Conservation (phyloP, 345 rosid species). For the Eucalyptus pauciflora region DNA sequence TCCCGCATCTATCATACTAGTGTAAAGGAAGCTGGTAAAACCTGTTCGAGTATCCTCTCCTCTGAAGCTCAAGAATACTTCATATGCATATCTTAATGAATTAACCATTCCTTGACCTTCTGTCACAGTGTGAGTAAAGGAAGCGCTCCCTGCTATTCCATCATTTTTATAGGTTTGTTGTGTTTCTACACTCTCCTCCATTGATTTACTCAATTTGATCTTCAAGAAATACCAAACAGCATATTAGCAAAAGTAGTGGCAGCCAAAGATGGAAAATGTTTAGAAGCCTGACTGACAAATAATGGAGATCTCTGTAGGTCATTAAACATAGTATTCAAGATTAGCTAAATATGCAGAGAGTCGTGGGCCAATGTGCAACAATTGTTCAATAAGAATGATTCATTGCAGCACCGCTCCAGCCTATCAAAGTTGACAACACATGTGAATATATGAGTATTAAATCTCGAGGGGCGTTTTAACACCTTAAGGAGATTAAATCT, state of each 20-base stretch:
- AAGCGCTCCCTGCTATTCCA: neutral
- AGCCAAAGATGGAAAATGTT: neutral
- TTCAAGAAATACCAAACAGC: neutral
- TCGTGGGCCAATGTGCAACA: too few species aligned
- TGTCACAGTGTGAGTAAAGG: fast-evolving
- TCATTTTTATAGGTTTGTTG: neutral
- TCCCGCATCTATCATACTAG: neutral
- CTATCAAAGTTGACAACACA: too few species aligned
- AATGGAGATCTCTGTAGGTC: neutral
- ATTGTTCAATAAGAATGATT: too few species aligned
- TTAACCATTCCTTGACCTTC: fast-evolving
- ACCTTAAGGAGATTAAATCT: too few species aligned
- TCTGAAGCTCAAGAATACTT: neutral
- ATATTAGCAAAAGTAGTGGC: neutral
- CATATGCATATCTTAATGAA: neutral
- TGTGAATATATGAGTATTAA: too few species aligned
- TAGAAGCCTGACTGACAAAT: fast-evolving
- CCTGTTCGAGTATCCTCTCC: fast-evolving
- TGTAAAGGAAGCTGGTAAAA: neutral
- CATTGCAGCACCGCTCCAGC: too few species aligned
- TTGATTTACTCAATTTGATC: fast-evolving
- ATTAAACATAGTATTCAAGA: too few species aligned
- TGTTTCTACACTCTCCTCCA: neutral
- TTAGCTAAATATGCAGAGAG: too few species aligned
- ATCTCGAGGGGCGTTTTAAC: too few species aligned